phyloP scores from a whole-genome alignment of 2,329 filamentous ascomycete genomes.

The Emydomyces testavorans region DNA sequence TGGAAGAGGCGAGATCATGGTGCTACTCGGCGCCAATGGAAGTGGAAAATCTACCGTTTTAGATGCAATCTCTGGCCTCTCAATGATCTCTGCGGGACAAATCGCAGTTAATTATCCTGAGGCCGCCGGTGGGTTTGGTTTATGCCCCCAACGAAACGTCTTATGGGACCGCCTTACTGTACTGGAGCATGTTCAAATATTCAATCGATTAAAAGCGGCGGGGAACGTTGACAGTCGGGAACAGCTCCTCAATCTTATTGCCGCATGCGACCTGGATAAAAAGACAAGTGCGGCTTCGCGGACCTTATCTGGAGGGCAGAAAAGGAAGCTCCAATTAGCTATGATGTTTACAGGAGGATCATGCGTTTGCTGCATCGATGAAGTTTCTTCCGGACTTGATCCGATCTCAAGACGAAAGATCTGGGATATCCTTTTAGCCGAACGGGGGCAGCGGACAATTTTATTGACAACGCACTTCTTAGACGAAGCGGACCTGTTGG shows the following conservation, averaged over 20 bases:
- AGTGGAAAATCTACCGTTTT: constrained; percentile 84
- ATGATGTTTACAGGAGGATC: constrained; percentile 93
- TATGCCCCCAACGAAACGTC: constrained; percentile 89
- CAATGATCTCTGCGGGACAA: constrained; percentile 60
- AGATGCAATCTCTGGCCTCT: constrained; percentile 74
- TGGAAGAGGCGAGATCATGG: constrained; percentile 68
- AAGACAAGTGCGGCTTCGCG: constrained; percentile 62
- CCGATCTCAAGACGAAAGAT: constrained; percentile 78
- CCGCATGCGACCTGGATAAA: constrained; percentile 59
- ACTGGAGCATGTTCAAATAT: constrained; percentile 70
- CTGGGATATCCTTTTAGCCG: constrained; percentile 83
- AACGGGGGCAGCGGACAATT: constrained; percentile 70
- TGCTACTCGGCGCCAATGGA: constrained; percentile 78
- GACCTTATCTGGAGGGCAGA: constrained; percentile 81
- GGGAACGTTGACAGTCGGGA: constrained; percentile 44
- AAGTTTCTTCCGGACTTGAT: constrained; percentile 80
- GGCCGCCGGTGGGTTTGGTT: constrained; percentile 65
- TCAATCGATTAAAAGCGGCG: constrained; percentile 67
- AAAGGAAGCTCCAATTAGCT: constrained; percentile 79
- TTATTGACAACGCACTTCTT: constrained; percentile 87
- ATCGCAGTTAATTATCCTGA: constrained; percentile 72
- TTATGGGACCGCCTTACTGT: constrained; percentile 84
- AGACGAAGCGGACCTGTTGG: constrained; percentile 80
- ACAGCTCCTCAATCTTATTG: constrained; percentile 53
- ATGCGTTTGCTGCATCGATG: constrained; percentile 78